Base-by-base conservation (phyloP, 1,284 basidiomycete genomes). In the Pseudozyma tsukubaensis region DNA sequence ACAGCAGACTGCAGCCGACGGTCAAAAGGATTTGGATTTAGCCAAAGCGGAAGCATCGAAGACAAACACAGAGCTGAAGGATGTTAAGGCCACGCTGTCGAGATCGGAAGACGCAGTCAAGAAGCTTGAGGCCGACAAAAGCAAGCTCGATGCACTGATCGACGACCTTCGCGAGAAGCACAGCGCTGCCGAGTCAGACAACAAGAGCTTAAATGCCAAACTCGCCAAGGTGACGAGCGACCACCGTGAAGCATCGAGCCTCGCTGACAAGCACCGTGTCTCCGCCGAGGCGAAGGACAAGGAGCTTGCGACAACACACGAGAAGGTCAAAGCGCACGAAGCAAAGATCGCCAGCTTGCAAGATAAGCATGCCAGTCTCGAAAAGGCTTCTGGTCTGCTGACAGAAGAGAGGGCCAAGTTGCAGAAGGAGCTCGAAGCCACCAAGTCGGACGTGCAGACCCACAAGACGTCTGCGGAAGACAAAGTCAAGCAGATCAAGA, bases 401-500 rank as follows among this genome's bases (percentile, higher is more conserved):
- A 32, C 35, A 0, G 44, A 53, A 14, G 60, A 49, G n/a, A 60
- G 56, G 32, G 48, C 43, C 0, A 52, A 52, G 36, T 40, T 67
- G 21, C 48, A 63, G 32, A 42, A 67, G 14, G 59, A 72, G 44
- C 52, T 65, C n/a, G 56, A 67, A 35, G 50, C 45, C 0, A 34
- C 49, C 5, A 49, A 50, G 18, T 32, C 57, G 12, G 59, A 63
- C 12, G 52, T 19, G 16, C 39, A 59, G 13, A 45, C 39, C 12
- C 59, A 57, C 32, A 58, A 67, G 35, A 21, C 57, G 5, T 57
- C 58, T 13, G 53, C 50, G 4, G 61, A 70, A 14, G 29, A 21
- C 35, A 52, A 50, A 32, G 39, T 29, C 18, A 70, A 64, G 32
- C 61, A 64, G 29, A 50, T 70, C 50, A 35, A 57, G 40, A 39